phyloP scores from a whole-genome alignment of 2,329 filamentous ascomycete species.

The Metarhizium guizhouense region DNA sequence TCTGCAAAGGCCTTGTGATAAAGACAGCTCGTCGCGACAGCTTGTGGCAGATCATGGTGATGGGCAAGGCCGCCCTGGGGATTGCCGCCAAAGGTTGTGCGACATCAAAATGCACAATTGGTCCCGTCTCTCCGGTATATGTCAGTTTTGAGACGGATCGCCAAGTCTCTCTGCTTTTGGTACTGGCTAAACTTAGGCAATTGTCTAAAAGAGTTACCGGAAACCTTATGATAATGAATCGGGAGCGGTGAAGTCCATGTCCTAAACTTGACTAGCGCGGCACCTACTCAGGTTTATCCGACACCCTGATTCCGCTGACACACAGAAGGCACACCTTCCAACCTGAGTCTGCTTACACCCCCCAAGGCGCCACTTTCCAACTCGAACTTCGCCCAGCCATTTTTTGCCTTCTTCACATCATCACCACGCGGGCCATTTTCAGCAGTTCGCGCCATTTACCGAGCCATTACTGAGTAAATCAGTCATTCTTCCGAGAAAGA shows the following conservation, averaged over 20 bases:
- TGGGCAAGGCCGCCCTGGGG: no score
- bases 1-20: background rate
- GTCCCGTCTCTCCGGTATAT: background rate
- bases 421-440: background rate
- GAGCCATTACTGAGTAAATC: background rate
- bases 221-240: no score
- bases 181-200: no score
- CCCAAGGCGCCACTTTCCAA: constrained; percentile 3
- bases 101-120: no score
- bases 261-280: background rate
- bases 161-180: background rate
- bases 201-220: no score
- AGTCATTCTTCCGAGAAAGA: background rate
- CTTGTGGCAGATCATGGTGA: background rate
- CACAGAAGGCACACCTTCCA: background rate
- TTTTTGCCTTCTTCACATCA: constrained; percentile 2
- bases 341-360: background rate
- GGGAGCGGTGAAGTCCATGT: background rate
- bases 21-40: background rate
- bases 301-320: background rate
- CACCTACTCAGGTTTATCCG: background rate
- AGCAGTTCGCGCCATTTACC: background rate
- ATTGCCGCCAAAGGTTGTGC: no score
- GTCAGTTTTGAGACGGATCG: background rate
- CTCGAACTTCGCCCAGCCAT: constrained; percentile 2